Evolutionary conservation across 116 monocot genomes (phyloP), one percentile per base, ranked within the genome.

Genomic region (Dioscorea cayenensis): DNA sequence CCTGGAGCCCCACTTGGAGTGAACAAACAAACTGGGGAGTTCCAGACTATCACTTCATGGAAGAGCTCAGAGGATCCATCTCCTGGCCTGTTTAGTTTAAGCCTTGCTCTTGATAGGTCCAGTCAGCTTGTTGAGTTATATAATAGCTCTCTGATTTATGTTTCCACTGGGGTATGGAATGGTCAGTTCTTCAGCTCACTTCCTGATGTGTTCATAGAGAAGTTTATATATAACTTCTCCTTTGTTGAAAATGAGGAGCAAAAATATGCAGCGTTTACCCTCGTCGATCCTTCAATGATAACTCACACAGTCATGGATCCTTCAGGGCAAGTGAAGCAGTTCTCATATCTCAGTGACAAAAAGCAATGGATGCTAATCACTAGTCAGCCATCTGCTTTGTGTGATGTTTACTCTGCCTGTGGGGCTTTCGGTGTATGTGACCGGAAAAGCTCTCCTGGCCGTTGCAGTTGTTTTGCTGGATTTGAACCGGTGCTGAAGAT

Each of bases 121-220:
- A 25, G 36, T 36, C 67, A 75, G 59, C 20, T 52, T 12, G n/a
- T 72, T 55, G 22, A 72, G 13, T 13, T 61, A 6, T 84, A 82
- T 79, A 88, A 80, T 67, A 29, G 35, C 3, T 64, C 77, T 7
- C 13, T 11, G 13, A 7, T 0, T 7, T 88, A 78, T 63, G 82
- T 79, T 79, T 64, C 7, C 6, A 79, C 77, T 32, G 86, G 86
- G 8, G 0, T 19, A 3, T 86, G 82, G 82, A 60, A 85, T 37
- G 76, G 69, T 2, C 28, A 76, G 13, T 79, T 71, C 69, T 82
- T 88, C 55, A 76, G 43, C 66, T 6, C 3, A 17, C 70, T 77
- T 21, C 77, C 82, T n/a, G 20, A 9, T 22, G 23, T n/a, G 5
- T 38, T 38, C 38, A 25, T 9, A 7, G 61, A 62, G 20, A 62